phyloP scores from a whole-genome alignment of 768 basidiomycete genomes.

The Boletus sensibilis region DNA sequence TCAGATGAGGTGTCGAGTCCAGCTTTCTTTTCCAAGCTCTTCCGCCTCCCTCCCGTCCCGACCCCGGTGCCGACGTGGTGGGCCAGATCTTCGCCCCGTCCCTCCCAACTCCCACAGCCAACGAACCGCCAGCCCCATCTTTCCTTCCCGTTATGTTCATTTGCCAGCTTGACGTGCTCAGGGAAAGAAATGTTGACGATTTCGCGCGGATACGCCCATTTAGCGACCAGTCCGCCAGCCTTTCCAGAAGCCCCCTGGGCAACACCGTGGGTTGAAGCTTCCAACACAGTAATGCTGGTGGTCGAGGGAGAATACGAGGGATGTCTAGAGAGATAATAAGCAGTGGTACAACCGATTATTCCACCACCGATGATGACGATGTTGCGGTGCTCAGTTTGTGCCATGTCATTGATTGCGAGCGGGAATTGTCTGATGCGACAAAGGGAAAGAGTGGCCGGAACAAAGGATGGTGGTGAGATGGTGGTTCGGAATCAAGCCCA shows the following conservation, averaged over 20 bases:
- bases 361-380: conserved; percentile 85
- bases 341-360: conserved; percentile 81
- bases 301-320: conserved; percentile 42
- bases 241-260: conserved; percentile 85
- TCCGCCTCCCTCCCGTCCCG: conserved; percentile 35
- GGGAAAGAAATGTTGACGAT: conserved; percentile 62
- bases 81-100: conserved; percentile 45
- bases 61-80: conserved; percentile 20
- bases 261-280: conserved; percentile 63
- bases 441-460: background rate
- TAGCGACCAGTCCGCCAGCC: conserved; percentile 80
- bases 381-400: conserved; percentile 25
- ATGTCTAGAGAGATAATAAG: conserved; percentile 73
- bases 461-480: background rate
- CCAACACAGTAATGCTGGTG: conserved; percentile 59
- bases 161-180: conserved; percentile 72
- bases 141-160: conserved; percentile 62
- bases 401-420: conserved; percentile 11
- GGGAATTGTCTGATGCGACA: background rate
- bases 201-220: conserved; percentile 78
- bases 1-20: conserved; percentile 36
- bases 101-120: conserved; percentile 70
- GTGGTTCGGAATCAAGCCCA: background rate
- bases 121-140: conserved; percentile 87
- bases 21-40: conserved; percentile 55